Conservation (phyloP, 306 rosid species). For the Fragaria ananassa region DNA sequence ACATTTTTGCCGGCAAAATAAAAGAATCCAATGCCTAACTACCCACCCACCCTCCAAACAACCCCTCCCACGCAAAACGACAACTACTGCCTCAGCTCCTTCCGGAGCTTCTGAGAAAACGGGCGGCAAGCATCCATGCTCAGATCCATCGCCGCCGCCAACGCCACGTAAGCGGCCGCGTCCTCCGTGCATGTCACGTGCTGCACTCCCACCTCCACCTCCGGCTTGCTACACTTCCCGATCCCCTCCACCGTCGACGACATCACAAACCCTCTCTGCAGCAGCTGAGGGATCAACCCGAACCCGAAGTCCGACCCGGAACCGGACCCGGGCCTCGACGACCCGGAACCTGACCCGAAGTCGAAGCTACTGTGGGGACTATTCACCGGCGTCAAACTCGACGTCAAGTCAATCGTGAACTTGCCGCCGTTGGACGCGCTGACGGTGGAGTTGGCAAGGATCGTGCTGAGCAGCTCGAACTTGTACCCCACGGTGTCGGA, state of each 20-base stretch:
- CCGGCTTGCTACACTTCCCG: conserved; percentile 33
- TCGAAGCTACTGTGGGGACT: conserved; percentile 43
- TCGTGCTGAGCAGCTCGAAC: conserved; percentile 34
- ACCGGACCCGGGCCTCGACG: conserved; percentile 24
- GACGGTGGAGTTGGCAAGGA: conserved; percentile 31
- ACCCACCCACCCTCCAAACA: too few relatives aligned
- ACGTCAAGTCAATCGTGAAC: conserved; percentile 39
- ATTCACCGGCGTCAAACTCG: conserved; percentile 27
- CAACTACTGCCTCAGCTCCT: conserved; percentile 39
- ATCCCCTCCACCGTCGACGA: conserved; percentile 46
- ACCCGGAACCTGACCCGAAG: conserved; percentile 33
- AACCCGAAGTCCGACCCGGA: conserved; percentile 45
- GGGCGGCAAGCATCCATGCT: conserved; percentile 50
- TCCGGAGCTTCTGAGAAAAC: conserved; percentile 40
- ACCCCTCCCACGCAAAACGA: conserved; percentile 24
- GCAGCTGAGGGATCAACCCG: conserved; percentile 16
- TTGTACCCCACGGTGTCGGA: conserved; percentile 39
- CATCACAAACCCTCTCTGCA: conserved; percentile 48
- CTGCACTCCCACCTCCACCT: conserved; percentile 49
- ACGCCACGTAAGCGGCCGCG: conserved; percentile 50
- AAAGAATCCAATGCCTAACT: conserved; percentile 12
- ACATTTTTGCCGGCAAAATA: conserved; percentile 6
- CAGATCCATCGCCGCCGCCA: conserved; percentile 52
- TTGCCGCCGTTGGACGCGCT: conserved; percentile 35
- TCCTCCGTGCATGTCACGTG: conserved; percentile 56